Base-by-base conservation (phyloP, 805 yeast genomes). In the Ogataea nakhonphanomensis region DNA sequence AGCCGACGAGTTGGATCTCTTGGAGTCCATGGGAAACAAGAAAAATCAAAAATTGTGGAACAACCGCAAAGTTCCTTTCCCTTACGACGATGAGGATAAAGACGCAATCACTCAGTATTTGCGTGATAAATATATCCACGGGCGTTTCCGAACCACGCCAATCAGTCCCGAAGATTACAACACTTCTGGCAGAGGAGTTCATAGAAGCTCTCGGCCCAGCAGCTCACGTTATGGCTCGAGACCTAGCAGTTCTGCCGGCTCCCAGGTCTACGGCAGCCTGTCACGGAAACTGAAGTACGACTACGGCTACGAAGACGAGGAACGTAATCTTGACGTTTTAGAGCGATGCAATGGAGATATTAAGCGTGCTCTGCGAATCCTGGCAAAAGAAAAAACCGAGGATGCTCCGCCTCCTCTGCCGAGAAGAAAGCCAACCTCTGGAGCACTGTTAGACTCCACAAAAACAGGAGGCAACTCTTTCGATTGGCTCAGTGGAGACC, bases 81-180 rank as follows among this genome's bases (percentile, higher is more conserved):
- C 93, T 7, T 79, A 61, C 44, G 90, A 83, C 54, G 88, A 78
- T 15, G 91, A 84, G 50, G 89, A 79, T 53, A 83, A 63, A 44
- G 70, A 59, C 24, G 68, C 65, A 1, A 75, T 83, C 22, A 82
- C 75, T 41, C 66, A 70, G 43, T 86, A 65, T 62, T 62, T 86
- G 31, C 69, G 82, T 47, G 79, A 81, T 33, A 86, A 86, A 57
- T 86, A 86, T 59, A 62, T 83, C 15, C 51, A 62, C n/a, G 88
- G 89, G 1, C 71, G 66, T 43, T 86, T 73, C 53, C 60, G 79
- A 39, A 64, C 66, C 35, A 74, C 69, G 30, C 49, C 55, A 7
- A 57, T 67, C 33, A 61, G 59, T 9, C 50, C 53, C 10, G 49
- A 48, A 1, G 76, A 71, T 30, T 67, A 67, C 43, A 65, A 64